A percentile compares a stretch with the other conserved stretches of the same genome.
These are phyloP conservation scores for Ceratobasidium sp. DNA, from an alignment of 1,284 basidiomycete genomes.

Conservation along the genomic window DNA sequence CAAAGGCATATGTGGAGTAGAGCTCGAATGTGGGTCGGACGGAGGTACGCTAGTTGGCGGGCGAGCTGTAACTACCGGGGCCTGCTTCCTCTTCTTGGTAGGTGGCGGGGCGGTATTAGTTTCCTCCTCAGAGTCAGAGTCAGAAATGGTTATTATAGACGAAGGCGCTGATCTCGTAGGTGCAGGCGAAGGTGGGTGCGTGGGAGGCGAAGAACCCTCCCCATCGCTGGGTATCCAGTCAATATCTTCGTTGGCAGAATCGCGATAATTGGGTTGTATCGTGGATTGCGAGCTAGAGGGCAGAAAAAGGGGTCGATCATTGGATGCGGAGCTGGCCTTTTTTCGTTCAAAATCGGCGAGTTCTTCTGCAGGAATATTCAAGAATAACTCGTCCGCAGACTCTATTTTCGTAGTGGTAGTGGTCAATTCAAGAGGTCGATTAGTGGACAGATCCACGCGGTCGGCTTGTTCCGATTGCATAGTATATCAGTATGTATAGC, in stretches of 20 bases:
- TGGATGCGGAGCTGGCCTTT: background rate
- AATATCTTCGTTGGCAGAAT: conserved; percentile 16
- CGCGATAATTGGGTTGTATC: background rate
- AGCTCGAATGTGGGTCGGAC: background rate
- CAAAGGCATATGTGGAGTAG: background rate
- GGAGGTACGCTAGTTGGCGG: background rate
- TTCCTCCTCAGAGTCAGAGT: conserved; percentile 44
- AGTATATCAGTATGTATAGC: too few species aligned
- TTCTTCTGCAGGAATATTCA: conserved; percentile 27
- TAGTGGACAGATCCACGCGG: too few species aligned
- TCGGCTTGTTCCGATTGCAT: too few species aligned
- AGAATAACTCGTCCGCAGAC: conserved; percentile 17
- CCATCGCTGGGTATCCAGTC: conserved; percentile 39
- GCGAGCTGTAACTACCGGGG: background rate
- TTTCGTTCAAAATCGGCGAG: conserved; percentile 15
- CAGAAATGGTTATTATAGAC: conserved; percentile 41
- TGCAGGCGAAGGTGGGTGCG: conserved; percentile 13
- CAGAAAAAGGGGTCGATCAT: conserved; percentile 14
- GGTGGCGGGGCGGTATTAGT: conserved; percentile 27
- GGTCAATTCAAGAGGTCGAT: too few species aligned
- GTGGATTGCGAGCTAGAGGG: conserved; percentile 16
- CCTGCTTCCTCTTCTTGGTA: conserved; percentile 35
- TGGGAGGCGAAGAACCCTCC: background rate
- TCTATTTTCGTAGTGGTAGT: too few species aligned
- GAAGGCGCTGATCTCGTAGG: conserved; percentile 25